These are phyloP conservation scores for Diaporthe sp. DNA, from an alignment of 2,329 filamentous ascomycete species.

Conservation along the genomic window DNA sequence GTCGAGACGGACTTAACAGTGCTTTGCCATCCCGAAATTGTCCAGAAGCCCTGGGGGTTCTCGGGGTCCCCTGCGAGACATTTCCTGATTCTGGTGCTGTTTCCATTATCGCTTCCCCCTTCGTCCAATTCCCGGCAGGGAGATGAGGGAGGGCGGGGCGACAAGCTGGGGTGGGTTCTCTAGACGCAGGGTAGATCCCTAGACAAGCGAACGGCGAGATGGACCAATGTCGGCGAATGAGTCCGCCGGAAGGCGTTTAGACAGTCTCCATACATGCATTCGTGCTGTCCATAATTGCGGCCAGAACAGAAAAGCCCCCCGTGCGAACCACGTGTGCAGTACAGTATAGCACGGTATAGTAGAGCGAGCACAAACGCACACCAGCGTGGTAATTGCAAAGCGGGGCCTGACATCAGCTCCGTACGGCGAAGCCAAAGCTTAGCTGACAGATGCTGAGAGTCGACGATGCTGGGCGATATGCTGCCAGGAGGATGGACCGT, in stretches of 20 bases:
- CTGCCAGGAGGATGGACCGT: not conserved
- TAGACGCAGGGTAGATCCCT: slow-evolving; percentile 34
- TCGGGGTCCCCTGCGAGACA: slow-evolving; percentile 14
- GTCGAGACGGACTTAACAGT: slow-evolving; percentile 20
- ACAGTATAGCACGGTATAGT: not conserved
- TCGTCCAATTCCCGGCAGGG: slow-evolving; percentile 29
- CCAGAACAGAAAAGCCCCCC: not conserved
- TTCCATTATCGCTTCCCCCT: slow-evolving; percentile 27
- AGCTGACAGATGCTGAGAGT: not conserved
- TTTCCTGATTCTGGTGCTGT: slow-evolving; percentile 26
- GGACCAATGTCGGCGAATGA: slow-evolving; percentile 27
- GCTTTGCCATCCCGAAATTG: not conserved
- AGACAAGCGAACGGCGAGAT: slow-evolving; percentile 27
- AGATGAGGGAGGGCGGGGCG: slow-evolving; percentile 33
- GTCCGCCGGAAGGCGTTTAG: not conserved
- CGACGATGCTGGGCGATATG: not conserved
- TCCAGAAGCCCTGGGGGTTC: not conserved
- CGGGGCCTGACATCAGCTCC: not conserved
- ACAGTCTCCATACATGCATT: not conserved
- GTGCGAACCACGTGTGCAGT: not conserved
- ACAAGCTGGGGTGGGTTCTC: slow-evolving; percentile 25
- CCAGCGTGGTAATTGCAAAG: not conserved
- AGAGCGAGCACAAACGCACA: not conserved
- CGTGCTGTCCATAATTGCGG: not conserved
- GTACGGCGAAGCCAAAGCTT: slow-evolving; percentile 17